Conservation (phyloP, 805 yeast species). For the Maudiozyma turicensis region DNA sequence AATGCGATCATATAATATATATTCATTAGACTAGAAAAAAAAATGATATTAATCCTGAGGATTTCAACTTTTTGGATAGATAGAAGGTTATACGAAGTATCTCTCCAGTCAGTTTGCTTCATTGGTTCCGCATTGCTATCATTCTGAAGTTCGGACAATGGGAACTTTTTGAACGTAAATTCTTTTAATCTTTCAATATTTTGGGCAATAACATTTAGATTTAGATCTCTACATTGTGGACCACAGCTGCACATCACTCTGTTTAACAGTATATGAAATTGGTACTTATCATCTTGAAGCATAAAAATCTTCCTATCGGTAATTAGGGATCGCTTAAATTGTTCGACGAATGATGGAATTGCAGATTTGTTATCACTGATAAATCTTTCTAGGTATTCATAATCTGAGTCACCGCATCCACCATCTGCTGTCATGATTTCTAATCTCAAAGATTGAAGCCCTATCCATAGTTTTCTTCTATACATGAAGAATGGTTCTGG, state of each 20-base stretch:
- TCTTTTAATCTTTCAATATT: slow-evolving; percentile 3
- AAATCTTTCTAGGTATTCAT: slow-evolving; percentile 2
- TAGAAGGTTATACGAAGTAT: not conserved
- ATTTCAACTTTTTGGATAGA: slow-evolving; percentile 2
- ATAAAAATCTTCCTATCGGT: slow-evolving; percentile 2
- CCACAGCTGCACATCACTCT: slow-evolving; percentile 2
- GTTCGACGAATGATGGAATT: slow-evolving; percentile 1
- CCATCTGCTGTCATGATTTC: slow-evolving; percentile 5
- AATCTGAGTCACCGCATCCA: slow-evolving; percentile 2
- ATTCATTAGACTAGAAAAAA: slow-evolving; percentile 7
- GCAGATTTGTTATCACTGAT: not conserved
- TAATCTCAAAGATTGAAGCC: slow-evolving; percentile 5
- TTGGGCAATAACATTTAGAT: slow-evolving; percentile 2
- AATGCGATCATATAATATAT: slow-evolving; percentile 3
- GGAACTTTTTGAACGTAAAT: slow-evolving; percentile 4
- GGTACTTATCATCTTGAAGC: slow-evolving; percentile 3
- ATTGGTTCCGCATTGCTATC: not conserved
- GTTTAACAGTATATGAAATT: slow-evolving; percentile 4
- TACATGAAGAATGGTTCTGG: not conserved
- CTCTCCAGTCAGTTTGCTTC: not conserved
- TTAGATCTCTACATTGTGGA: not conserved
- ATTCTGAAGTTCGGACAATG: not conserved
- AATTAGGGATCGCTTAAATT: not conserved
- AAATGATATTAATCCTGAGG: slow-evolving; percentile 6
- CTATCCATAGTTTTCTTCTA: slow-evolving; percentile 8